A percentile compares a stretch with the other conserved stretches of the same genome.
These are phyloP conservation scores for Pachysolen tannophilus DNA, from an alignment of 805 yeast genomes.

Conservation along the genomic window DNA sequence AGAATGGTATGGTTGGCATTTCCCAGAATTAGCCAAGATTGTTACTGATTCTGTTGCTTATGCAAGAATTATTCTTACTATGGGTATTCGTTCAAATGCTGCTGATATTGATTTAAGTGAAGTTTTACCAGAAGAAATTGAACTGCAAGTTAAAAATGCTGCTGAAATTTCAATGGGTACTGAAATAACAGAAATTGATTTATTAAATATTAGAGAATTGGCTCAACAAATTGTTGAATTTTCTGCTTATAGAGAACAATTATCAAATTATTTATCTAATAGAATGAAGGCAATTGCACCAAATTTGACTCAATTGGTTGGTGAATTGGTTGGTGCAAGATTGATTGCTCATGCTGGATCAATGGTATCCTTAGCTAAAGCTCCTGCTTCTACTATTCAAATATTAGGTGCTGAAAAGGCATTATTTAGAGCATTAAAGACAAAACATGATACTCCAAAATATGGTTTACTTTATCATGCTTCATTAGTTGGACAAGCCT, in stretches of 20 bases:
- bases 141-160: constrained; percentile 87
- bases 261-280: constrained; percentile 81
- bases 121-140: constrained; percentile 87
- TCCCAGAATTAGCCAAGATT: constrained; percentile 98
- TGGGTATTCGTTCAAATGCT: constrained; percentile 93
- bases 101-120: constrained; percentile 83
- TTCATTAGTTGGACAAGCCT: constrained; percentile 94
- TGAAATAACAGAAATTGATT: constrained; percentile 88
- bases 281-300: constrained; percentile 99
- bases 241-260: constrained; percentile 93
- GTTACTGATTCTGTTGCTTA: constrained; percentile 93
- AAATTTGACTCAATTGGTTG: constrained; percentile 89
- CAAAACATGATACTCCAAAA: constrained; percentile 98
- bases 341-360: constrained; percentile 97
- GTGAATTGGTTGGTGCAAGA: constrained; percentile 98
- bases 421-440: constrained; percentile 94
- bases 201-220: constrained; percentile 78
- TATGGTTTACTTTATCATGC: constrained; percentile 97
- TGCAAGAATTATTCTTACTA: constrained; percentile 85
- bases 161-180: constrained; percentile 99
- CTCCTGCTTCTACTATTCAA: constrained; percentile 98
- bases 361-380: constrained; percentile 87
- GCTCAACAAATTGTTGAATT: constrained; percentile 97
- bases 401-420: constrained; percentile 99
- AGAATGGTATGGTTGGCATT: constrained; percentile 99